Percentiles rank a stretch among this genome's conserved stretches.
phyloP scores from a whole-genome alignment of 2,329 filamentous ascomycete species.

The Leptodontidium sp. region DNA sequence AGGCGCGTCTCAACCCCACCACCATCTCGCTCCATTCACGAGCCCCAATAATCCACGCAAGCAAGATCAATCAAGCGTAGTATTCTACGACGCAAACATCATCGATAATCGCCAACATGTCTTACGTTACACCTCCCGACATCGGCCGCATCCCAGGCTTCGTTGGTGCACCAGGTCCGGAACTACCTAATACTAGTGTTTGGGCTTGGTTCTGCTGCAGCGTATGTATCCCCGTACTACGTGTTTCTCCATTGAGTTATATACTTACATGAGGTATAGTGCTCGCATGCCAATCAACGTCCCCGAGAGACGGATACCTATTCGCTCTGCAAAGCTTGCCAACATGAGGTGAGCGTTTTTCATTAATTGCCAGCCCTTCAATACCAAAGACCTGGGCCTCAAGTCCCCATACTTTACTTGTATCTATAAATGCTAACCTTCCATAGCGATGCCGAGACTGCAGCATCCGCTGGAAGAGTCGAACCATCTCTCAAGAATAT shows the following conservation, averaged over 20 bases:
- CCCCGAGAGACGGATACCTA: not conserved
- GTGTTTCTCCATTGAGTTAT: not conserved
- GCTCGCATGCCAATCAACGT: not conserved
- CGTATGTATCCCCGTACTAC: not conserved
- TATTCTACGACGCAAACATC: not conserved
- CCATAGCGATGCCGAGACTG: not conserved
- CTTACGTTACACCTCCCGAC: constrained; percentile 10
- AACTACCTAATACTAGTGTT: not conserved
- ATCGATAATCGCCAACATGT: not conserved
- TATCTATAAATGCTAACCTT: not conserved
- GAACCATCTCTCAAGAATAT: not conserved
- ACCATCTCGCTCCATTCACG: not conserved
- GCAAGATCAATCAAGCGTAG: not conserved
- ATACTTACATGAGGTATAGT: not conserved
- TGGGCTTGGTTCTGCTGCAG: constrained; percentile 13
- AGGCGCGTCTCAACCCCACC: not conserved
- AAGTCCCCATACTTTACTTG: too few relatives aligned
- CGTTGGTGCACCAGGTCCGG: not conserved
- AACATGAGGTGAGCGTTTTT: constrained; percentile 4
- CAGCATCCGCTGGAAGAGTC: not conserved
- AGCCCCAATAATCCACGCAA: not conserved
- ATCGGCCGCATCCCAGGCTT: not conserved
- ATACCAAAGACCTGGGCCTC: not conserved
- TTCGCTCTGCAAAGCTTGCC: not conserved
- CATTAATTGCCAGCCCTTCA: not conserved